Conservation (phyloP, 345 rosid species). For the Cardamine resedifolia region DNA sequence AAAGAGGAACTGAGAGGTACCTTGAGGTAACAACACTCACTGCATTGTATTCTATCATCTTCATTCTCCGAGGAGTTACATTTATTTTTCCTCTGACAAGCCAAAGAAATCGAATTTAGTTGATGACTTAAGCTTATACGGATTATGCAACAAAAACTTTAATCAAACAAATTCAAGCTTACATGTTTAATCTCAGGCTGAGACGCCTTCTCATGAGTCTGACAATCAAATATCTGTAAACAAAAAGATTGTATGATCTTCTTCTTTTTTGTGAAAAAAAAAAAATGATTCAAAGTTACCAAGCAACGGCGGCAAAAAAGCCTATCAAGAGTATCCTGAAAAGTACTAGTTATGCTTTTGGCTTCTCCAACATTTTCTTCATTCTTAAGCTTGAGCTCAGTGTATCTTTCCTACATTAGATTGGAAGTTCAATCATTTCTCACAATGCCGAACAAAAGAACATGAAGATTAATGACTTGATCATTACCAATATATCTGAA, state of each 20-base stretch:
- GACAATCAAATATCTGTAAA: constrained; percentile 26
- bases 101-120: constrained; percentile 15
- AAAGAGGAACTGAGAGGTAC: neutral
- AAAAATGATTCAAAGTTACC: constrained; percentile 44
- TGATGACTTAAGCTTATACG: constrained; percentile 9
- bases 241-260: neutral
- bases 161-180: constrained; percentile 10
- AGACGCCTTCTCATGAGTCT: constrained; percentile 1
- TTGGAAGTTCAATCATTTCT: neutral
- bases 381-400: constrained; percentile 49
- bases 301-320: constrained; percentile 90
- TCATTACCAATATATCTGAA: constrained; percentile 59
- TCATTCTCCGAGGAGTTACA: neutral
- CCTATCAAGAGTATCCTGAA: constrained; percentile 65
- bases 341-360: constrained; percentile 44
- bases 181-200: constrained; percentile 7
- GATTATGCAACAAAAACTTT: neutral
- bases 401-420: constrained; percentile 66
- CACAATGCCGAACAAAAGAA: neutral
- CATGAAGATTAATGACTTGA: neutral
- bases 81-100: neutral
- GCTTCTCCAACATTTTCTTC: constrained; percentile 40
- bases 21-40: constrained; percentile 32
- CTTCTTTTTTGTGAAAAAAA: neutral
- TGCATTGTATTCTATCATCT: constrained; percentile 10